phyloP scores from a whole-genome alignment of 1,284 basidiomycete species.

The Papiliotrema fonsecae region DNA sequence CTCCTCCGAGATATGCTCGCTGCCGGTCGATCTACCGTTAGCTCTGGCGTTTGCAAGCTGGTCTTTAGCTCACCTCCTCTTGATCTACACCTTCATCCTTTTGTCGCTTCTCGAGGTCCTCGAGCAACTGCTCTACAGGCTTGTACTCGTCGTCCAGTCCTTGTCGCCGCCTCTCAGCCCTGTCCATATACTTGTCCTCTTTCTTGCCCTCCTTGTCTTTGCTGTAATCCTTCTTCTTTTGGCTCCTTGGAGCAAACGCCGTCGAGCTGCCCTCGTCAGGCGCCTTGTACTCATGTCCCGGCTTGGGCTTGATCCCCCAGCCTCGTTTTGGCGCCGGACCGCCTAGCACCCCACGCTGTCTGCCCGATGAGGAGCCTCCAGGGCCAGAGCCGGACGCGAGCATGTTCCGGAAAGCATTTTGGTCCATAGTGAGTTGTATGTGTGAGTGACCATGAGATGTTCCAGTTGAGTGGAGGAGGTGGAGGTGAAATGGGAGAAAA shows the following conservation, averaged over 20 bases:
- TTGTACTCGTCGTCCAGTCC: conserved; percentile 45
- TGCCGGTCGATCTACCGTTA: conserved; percentile 62
- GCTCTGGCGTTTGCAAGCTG: background rate
- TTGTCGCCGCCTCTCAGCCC: conserved; percentile 41
- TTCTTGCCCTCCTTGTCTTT: conserved; percentile 12
- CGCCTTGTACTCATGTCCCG: conserved; percentile 19
- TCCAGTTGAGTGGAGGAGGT: too few relatives aligned
- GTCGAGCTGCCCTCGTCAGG: conserved; percentile 13
- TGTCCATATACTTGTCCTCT: conserved; percentile 40
- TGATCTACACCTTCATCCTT: conserved; percentile 58
- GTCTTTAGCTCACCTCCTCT: conserved; percentile 17
- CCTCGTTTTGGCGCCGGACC: conserved; percentile 29
- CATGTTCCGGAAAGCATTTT: conserved; percentile 43
- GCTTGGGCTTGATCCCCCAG: conserved; percentile 35
- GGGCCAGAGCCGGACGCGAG: conserved; percentile 29
- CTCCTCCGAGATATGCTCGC: conserved; percentile 78
- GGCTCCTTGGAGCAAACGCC: conserved; percentile 30
- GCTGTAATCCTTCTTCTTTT: conserved; percentile 26
- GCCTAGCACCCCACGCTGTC: conserved; percentile 28
- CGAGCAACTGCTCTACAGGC: conserved; percentile 61
- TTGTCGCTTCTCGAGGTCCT: conserved; percentile 68
- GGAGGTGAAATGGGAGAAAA: too few relatives aligned
- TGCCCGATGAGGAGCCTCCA: conserved; percentile 10
- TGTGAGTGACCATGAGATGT: too few relatives aligned
- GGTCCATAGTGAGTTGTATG: conserved; percentile 1